Conservation (phyloP, 148 eudicot genomes). For the Nyssa sinensis region DNA sequence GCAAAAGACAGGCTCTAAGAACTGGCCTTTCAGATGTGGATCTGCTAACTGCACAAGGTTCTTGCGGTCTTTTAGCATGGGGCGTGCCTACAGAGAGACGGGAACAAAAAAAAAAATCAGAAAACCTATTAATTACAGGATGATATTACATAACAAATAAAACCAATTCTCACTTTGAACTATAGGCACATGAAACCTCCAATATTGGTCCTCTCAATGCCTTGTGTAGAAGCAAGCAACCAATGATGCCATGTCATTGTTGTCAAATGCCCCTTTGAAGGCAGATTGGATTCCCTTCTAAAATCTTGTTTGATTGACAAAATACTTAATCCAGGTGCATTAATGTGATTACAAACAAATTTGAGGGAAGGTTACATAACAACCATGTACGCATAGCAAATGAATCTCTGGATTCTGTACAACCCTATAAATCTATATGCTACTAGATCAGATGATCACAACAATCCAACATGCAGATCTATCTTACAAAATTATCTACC, state of each 20-base stretch:
- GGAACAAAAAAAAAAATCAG: neutral
- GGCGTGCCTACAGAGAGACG: slow-evolving; percentile 43
- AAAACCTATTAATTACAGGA: neutral
- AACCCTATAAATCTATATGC: neutral
- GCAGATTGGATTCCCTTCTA: neutral
- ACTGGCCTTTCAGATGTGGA: slow-evolving; percentile 52
- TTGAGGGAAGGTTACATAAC: neutral
- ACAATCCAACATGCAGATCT: neutral
- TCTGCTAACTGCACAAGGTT: slow-evolving; percentile 49
- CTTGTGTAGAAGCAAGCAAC: neutral
- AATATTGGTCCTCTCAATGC: neutral
- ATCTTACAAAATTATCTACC: neutral
- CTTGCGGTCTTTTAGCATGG: slow-evolving; percentile 40
- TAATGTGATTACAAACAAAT: too few species aligned
- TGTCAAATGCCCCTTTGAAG: too few species aligned
- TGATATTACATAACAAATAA: neutral
- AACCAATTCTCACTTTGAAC: neutral
- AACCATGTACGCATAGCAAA: neutral
- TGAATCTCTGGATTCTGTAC: neutral
- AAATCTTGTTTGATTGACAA: too few species aligned
- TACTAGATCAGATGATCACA: neutral
- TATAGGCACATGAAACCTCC: neutral
- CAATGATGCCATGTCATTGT: too few species aligned
- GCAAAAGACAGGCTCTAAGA: slow-evolving; percentile 30
- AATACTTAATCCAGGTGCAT: neutral